Conservation (phyloP, 1,284 basidiomycete genomes). For the Crocinoboletus sp. region DNA sequence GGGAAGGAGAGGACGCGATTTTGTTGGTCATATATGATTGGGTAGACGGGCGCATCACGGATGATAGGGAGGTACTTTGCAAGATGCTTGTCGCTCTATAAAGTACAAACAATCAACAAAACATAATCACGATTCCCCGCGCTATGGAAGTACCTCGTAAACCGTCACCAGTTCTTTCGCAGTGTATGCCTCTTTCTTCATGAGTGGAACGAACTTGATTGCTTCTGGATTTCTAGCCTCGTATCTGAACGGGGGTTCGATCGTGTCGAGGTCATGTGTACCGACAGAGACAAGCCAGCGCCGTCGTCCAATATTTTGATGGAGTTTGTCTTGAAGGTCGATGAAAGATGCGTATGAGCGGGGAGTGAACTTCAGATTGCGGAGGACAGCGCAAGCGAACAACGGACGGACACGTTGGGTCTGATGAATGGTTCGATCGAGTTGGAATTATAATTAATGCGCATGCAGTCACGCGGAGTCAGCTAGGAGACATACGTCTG, state of each 20-base stretch:
- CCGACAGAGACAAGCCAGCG: slow-evolving; percentile 95
- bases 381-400: slow-evolving; percentile 89
- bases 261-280: slow-evolving; percentile 94
- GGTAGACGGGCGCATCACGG: slow-evolving; percentile 93
- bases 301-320: slow-evolving; percentile 91
- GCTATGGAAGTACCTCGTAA: slow-evolving; percentile 66
- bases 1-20: slow-evolving; percentile 94
- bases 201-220: slow-evolving; percentile 79
- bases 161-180: slow-evolving; percentile 78
- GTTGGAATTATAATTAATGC: background rate
- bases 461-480: background rate
- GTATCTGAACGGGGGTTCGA: slow-evolving; percentile 87
- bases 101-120: background rate
- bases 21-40: slow-evolving; percentile 92
- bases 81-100: slow-evolving; percentile 88
- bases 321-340: slow-evolving; percentile 97
- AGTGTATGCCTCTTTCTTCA: slow-evolving; percentile 58
- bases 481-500: slow-evolving; percentile 52
- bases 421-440: slow-evolving; percentile 35
- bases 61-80: slow-evolving; percentile 90
- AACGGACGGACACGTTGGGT: slow-evolving; percentile 83
- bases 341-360: slow-evolving; percentile 96
- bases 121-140: slow-evolving; percentile 14
- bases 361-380: slow-evolving; percentile 86
- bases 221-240: slow-evolving; percentile 85